Evolutionary conservation across 2,329 filamentous ascomycete species (phyloP).

Genomic region (Fonsecaea pugnacius): DNA sequence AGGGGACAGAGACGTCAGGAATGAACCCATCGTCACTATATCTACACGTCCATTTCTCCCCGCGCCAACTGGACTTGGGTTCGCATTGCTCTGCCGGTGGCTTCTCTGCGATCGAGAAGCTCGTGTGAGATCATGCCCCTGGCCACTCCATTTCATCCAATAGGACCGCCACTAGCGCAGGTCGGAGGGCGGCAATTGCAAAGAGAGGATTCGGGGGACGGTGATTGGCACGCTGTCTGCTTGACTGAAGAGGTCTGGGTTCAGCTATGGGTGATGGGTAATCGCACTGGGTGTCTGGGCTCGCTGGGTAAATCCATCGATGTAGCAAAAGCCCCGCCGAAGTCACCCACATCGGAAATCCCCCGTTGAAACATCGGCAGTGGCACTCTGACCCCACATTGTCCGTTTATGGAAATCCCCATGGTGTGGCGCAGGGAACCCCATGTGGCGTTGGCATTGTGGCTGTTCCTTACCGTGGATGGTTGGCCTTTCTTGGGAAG

Average conservation of each 20-base stretch:
- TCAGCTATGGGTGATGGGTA: background rate
- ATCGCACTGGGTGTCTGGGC: background rate
- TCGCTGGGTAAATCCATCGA: background rate
- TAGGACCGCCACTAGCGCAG: background rate
- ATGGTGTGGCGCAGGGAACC: conserved; percentile 2
- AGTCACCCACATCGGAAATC: conserved; percentile 6
- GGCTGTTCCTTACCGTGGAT: background rate
- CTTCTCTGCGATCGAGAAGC: background rate
- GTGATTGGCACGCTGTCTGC: background rate
- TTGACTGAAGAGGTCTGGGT: background rate
- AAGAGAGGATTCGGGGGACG: background rate
- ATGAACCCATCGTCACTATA: conserved; percentile 2
- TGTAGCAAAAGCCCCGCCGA: conserved; percentile 13
- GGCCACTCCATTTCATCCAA: background rate
- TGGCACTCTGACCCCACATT: conserved; percentile 20
- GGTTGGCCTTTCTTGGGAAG: background rate
- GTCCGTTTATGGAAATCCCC: background rate
- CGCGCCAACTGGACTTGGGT: conserved; percentile 4
- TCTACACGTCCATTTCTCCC: background rate
- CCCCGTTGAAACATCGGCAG: conserved; percentile 9
- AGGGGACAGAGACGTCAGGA: background rate
- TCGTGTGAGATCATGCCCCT: conserved; percentile 1
- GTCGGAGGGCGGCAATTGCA: conserved; percentile 2
- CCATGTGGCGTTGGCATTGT: background rate
- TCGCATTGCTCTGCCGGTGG: background rate